These are phyloP conservation scores for Bretschneidera sinensis DNA, from an alignment of 345 rosid genomes.

Conservation along the genomic window DNA sequence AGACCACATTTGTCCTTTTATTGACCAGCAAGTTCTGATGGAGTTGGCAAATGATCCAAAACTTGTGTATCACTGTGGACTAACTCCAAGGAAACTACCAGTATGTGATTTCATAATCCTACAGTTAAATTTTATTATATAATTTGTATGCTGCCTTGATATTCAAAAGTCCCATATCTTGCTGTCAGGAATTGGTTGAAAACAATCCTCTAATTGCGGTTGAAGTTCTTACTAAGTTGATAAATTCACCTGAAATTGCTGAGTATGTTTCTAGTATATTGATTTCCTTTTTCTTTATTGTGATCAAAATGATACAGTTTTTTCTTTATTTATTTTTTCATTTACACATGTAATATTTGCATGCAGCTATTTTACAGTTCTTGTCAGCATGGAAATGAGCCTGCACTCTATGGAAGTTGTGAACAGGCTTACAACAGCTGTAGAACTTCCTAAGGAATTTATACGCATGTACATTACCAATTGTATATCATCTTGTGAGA, in stretches of 20 bases:
- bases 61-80: constrained; percentile 90
- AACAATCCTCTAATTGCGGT: constrained; percentile 92
- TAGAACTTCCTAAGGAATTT: constrained; percentile 90
- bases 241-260: constrained; percentile 74
- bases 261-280: constrained; percentile 55
- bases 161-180: constrained; percentile 20
- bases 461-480: constrained; percentile 88
- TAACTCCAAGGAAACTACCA: constrained; percentile 86
- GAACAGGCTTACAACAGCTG: constrained; percentile 93
- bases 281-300: constrained; percentile 2
- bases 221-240: constrained; percentile 86
- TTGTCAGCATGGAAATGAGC: constrained; percentile 96
- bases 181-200: constrained; percentile 85
- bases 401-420: constrained; percentile 98
- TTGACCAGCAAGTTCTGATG: constrained; percentile 58
- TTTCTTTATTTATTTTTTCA: background rate
- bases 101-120: constrained; percentile 44
- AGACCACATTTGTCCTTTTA: constrained; percentile 14
- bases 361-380: constrained; percentile 79
- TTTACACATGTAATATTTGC: constrained; percentile 9
- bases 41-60: constrained; percentile 81
- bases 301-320: background rate
- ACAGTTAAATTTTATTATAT: constrained; percentile 7
- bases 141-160: constrained; percentile 18
- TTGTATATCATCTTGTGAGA: constrained; percentile 92